phyloP scores from a whole-genome alignment of 78 protist genomes.

The Polysphondylium violaceum region DNA sequence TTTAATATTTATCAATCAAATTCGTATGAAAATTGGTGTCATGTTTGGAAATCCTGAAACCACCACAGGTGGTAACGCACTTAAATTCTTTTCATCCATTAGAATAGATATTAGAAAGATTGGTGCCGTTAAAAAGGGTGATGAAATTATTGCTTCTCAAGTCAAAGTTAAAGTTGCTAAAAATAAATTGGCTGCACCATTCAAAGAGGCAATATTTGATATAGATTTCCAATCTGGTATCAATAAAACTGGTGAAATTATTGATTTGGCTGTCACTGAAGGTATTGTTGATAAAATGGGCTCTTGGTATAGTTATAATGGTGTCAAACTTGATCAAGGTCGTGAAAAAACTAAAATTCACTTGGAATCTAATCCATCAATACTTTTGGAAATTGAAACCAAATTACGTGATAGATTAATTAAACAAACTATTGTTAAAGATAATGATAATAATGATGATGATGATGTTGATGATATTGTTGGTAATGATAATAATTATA shows the following conservation, averaged over 20 bases:
- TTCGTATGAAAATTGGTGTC: slow-evolving; percentile 87
- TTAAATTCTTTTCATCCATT: slow-evolving; percentile 75
- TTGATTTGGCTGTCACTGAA: slow-evolving; percentile 71
- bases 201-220: slow-evolving; percentile 82
- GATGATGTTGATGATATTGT: not conserved
- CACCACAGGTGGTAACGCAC: slow-evolving; percentile 87
- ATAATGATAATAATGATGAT: not conserved
- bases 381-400: slow-evolving; percentile 55
- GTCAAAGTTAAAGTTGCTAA: slow-evolving; percentile 75
- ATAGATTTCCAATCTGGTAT: slow-evolving; percentile 82
- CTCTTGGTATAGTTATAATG: slow-evolving; percentile 78
- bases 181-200: slow-evolving; percentile 88
- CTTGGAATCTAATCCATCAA: slow-evolving; percentile 48
- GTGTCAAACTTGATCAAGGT: slow-evolving; percentile 68
- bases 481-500: too few species aligned
- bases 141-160: slow-evolving; percentile 54
- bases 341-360: slow-evolving; percentile 76
- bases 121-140: slow-evolving; percentile 80
- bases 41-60: slow-evolving; percentile 89
- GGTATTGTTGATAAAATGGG: slow-evolving; percentile 79
- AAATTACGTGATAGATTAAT: slow-evolving; percentile 47
- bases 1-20: slow-evolving; percentile 85
- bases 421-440: slow-evolving; percentile 2
- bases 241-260: slow-evolving; percentile 74
- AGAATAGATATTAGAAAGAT: slow-evolving; percentile 80